These are phyloP conservation scores for Aureobasidium sp. DNA, from an alignment of 2,329 filamentous ascomycete species.

Conservation along the genomic window DNA sequence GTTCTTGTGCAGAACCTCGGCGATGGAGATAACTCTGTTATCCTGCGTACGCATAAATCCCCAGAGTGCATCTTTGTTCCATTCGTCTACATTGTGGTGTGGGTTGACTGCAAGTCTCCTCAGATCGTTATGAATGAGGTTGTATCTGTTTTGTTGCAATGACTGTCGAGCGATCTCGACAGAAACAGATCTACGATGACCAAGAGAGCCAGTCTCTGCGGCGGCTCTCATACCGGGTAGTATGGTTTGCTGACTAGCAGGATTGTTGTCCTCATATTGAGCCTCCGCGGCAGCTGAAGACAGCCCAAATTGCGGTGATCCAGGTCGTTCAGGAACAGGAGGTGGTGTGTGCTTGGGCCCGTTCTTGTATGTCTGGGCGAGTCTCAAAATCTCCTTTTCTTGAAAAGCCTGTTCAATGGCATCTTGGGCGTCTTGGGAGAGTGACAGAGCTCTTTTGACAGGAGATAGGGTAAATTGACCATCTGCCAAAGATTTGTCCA, in stretches of 20 bases:
- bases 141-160: background rate
- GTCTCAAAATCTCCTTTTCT: background rate
- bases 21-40: background rate
- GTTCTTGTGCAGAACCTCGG: background rate
- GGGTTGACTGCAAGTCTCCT: background rate
- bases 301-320: background rate
- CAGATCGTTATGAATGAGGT: background rate
- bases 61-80: background rate
- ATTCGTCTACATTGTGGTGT: background rate
- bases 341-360: background rate
- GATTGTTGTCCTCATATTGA: background rate
- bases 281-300: background rate
- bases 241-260: background rate
- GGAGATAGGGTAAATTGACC: background rate
- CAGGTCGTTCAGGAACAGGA: background rate
- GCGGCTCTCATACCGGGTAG: background rate
- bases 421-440: background rate
- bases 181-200: background rate
- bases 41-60: background rate
- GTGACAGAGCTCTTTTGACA: background rate
- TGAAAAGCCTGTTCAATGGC: background rate
- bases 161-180: background rate
- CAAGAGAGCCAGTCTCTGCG: background rate
- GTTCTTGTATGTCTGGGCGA: background rate
- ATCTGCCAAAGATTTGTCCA: background rate